Evolutionary conservation across 2,329 filamentous ascomycete species (phyloP), one percentile per base, ranked within the genome.

Genomic region (Fusarium papillatum): DNA sequence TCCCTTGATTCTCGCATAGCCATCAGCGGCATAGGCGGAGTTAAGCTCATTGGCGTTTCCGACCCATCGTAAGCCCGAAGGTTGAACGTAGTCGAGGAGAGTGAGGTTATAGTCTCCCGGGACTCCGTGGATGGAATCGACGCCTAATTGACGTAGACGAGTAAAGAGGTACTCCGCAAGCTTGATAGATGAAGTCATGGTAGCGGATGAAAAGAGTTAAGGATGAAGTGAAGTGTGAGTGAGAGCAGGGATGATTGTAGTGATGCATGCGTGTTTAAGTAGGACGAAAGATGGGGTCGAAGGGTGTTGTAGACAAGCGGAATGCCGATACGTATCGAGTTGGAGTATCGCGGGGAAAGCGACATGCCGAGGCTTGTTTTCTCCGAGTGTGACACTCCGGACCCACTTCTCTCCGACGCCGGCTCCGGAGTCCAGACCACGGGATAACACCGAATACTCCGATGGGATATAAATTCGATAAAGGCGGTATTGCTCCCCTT

Each of bases 151-250:
- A 10, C 43, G 19, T 9, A 74, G 50, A 24, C 70, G 70, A 26
- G 41, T 36, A 39, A 74, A 72, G 43, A 74, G 64, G 43, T 74
- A 74, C 9, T 63, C 60, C 11, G 60, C 60, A 22, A 63, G 39
- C 34, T 43, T 43, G 19, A 63, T 10, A 19, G 60, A 63, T 34
- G 60, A 63, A 46, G 60, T 6, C 57, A 61, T 61, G 55, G 22
- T 38, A 19, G 53, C 24, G 34, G 50, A 55, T 9, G 11, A 2
- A 36, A 16, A 31, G 50, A 55, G 29, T 34, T 55, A 2, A 31
- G 50, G 34, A 19, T 26, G 6, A 7, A 22, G 29, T 59, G 29
- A 36, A 38, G 55, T 36, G 29, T 16, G 55, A 38, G 29, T 16
- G 55, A 10, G 24, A 31, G 26, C 53, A 50, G 46, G 46, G 46